phyloP scores from a whole-genome alignment of 768 basidiomycete species.

The Hygrophorus pudorinus region DNA sequence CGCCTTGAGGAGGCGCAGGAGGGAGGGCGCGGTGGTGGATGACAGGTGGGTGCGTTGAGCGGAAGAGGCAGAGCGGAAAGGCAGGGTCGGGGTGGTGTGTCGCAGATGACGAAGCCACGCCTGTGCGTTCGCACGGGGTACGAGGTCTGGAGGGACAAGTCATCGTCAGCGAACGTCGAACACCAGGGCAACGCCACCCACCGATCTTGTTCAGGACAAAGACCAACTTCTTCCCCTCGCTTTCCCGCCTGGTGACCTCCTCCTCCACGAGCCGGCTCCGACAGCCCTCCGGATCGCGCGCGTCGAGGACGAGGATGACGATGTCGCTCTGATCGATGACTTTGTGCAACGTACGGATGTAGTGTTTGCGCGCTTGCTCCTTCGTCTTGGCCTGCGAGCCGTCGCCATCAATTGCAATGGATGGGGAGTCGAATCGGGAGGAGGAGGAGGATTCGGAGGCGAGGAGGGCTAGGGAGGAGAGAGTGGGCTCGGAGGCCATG shows the following conservation, averaged over 20 bases:
- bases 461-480: conserved; percentile 52
- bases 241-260: conserved; percentile 78
- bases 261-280: conserved; percentile 89
- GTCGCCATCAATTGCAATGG: conserved; percentile 26
- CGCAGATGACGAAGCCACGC: conserved; percentile 88
- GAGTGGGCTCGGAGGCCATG: conserved; percentile 69
- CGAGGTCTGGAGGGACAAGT: conserved; percentile 71
- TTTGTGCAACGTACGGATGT: conserved; percentile 74
- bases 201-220: conserved; percentile 98
- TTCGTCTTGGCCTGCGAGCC: conserved; percentile 37
- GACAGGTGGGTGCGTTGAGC: conserved; percentile 77
- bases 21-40: conserved; percentile 61
- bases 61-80: conserved; percentile 75
- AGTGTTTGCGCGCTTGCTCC: conserved; percentile 62
- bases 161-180: no score
- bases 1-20: conserved; percentile 76
- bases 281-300: conserved; percentile 91
- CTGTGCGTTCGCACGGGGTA: conserved; percentile 81
- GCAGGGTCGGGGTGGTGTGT: conserved; percentile 85
- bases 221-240: conserved; percentile 84
- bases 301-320: conserved; percentile 82
- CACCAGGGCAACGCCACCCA: conserved; percentile 23
- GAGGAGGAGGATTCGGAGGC: conserved; percentile 13
- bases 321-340: conserved; percentile 94
- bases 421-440: background rate